Conservation (phyloP, 2,329 filamentous ascomycete species). For the Magnaporthales sp. region DNA sequence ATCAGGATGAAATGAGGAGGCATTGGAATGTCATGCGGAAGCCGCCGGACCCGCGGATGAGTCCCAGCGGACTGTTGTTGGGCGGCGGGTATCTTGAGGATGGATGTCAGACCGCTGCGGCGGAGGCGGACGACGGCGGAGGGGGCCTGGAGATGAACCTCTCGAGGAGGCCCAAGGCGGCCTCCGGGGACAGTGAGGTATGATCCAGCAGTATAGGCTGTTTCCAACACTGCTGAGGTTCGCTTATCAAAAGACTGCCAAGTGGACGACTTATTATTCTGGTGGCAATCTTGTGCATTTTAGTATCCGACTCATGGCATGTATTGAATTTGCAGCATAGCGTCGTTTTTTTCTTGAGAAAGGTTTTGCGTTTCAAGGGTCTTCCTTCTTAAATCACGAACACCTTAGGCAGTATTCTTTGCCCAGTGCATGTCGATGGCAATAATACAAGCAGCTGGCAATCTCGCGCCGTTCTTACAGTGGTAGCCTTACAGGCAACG, state of each 20-base stretch:
- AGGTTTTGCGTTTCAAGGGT: background rate
- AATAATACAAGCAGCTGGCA: background rate
- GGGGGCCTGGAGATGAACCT: slow-evolving; percentile 9
- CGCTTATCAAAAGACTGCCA: background rate
- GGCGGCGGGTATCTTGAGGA: slow-evolving; percentile 14
- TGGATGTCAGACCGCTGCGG: background rate
- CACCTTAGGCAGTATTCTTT: no score
- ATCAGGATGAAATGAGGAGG: slow-evolving; percentile 46
- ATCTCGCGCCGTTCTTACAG: no score
- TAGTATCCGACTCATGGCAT: background rate
- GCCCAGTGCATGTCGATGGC: background rate
- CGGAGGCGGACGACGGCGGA: slow-evolving; percentile 7
- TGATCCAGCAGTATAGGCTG: background rate
- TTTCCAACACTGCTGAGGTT: background rate
- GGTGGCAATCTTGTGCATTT: background rate
- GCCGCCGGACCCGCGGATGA: slow-evolving; percentile 12
- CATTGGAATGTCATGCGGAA: slow-evolving; percentile 56
- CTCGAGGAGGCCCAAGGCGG: slow-evolving; percentile 3
- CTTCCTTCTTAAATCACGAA: background rate
- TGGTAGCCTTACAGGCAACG: no score
- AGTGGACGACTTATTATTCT: background rate
- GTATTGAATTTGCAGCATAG: background rate
- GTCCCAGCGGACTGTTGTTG: slow-evolving; percentile 5
- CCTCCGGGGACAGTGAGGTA: background rate
- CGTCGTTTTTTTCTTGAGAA: background rate